phyloP scores from a whole-genome alignment of 2,329 filamentous ascomycete species.

The Didymella arachidicola region DNA sequence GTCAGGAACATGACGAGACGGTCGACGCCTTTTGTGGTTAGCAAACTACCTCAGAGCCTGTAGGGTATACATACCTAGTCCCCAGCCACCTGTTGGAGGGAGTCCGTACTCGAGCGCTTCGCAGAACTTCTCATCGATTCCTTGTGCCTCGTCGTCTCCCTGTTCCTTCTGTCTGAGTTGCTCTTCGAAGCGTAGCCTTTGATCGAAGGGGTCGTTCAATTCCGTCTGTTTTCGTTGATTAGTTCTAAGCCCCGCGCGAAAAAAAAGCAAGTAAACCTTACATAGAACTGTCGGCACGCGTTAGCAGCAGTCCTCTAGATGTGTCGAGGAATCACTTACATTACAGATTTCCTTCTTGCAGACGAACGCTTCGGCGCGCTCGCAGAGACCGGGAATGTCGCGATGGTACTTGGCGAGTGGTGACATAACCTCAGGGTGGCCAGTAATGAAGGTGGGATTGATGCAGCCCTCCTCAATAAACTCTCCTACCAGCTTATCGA shows the following conservation, averaged over 20 bases:
- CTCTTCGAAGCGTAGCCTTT: constrained; percentile 77
- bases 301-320: too few relatives aligned
- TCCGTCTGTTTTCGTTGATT: constrained; percentile 49
- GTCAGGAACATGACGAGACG: constrained; percentile 65
- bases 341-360: constrained; percentile 98
- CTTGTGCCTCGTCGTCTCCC: constrained; percentile 95
- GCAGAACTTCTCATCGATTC: constrained; percentile 95
- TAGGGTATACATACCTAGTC: constrained; percentile 65
- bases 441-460: constrained; percentile 86
- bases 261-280: too few relatives aligned
- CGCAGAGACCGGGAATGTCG: constrained; percentile 75
- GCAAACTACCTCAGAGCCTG: too few relatives aligned
- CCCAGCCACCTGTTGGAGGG: constrained; percentile 91
- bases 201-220: constrained; percentile 96
- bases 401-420: constrained; percentile 97
- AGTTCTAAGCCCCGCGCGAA: too few relatives aligned
- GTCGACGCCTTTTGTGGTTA: constrained; percentile 65
- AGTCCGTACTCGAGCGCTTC: constrained; percentile 88
- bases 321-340: constrained; percentile 5
- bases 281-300: too few relatives aligned
- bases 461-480: constrained; percentile 87
- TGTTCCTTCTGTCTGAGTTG: constrained; percentile 91
- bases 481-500: not conserved
- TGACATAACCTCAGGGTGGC: constrained; percentile 75
- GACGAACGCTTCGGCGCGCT: constrained; percentile 97